Evolutionary conservation across 2,329 filamentous ascomycete genomes (phyloP), one percentile per base, ranked within the genome.

Genomic region (Elsinoe fawcettii): DNA sequence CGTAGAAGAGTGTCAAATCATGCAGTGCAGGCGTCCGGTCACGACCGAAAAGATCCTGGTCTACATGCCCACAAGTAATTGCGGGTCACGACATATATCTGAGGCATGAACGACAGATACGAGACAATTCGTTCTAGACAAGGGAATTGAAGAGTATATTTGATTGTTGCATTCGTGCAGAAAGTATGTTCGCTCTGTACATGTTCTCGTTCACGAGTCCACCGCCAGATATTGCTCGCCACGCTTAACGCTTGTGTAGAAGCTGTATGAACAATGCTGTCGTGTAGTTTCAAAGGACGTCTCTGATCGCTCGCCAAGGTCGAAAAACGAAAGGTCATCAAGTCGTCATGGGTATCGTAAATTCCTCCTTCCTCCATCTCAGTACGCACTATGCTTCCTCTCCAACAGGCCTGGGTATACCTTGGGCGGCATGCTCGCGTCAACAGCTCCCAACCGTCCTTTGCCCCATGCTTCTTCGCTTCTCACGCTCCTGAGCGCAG

Each of bases 351-450:
- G 34, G 41, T 46, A 46, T 46, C 41, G 18, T 46, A 46, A 23
- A 6, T 6, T 25, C 25, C 41, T 46, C 20, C 25, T 25, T 1
- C n/a, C 41, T 25, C n/a, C n/a, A n/a, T 23, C 41, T 46, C 41
- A 46, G 23, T 46, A 25, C 2, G 23, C 41, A 46, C 41, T 46
- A 20, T 46, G 41, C 41, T 34, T 51, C 30, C 46, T 53, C 5
- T n/a, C 18, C 5, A 53, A 7, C 32, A 55, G 43, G 8, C 54
- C 54, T 18, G 54, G 54, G 18, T 49, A 46, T 6, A 46, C 22
- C 14, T 37, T 46, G 5, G 54, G 54, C 39, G 54, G 54, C 54
- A 56, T 56, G 23, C 41, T 56, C 23, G 54, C 54, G 14, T 46
- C 41, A 6, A 56, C 54, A 14, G 54, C 37, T n/a, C 54, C 54